Base-by-base conservation (phyloP, 257 asterid species). In the Ocimum tenuiflorum region DNA sequence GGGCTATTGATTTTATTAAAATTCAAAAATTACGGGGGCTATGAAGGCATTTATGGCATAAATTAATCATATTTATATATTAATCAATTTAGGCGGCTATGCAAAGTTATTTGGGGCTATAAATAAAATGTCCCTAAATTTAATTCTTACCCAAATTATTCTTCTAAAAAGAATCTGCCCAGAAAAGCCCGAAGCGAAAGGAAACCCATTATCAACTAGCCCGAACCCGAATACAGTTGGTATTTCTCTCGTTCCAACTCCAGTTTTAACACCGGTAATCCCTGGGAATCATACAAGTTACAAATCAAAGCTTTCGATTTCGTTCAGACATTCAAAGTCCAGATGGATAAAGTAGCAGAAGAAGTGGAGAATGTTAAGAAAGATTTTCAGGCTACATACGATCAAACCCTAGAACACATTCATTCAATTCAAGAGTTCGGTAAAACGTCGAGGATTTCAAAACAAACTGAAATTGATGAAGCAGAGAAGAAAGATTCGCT, bases 331-430 rank as follows among this genome's bases (percentile, higher is more conserved):
- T 14, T 29, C 0, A 6, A 9, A 17, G 4, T 45, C 11, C 39
- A n/a, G 67, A 86, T 88, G 98, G 97, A 92, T 69, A 82, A 63
- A 65, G 99, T 92, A 49, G 81, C 66, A 1, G 87, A 75, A 68
- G 96, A 85, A 78, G 91, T 82, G 45, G 90, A 87, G 82, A 87
- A 77, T 46, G 76, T 80, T 66, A 82, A 84, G 66, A 79, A 68
- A 36, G 88, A 80, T 48, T 87, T 80, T 61, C 72, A 81, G 48
- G 94, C 81, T 74, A 67, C 88, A 6, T 70, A 70, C 53, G 65
- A 65, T 11, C 81, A 81, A 55, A 79, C 88, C 41, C 65, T 73
- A 9, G 66, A 70, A 50, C 73, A 77, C 72, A 79, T 92, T 7
- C 69, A 79, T 23, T 84, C 87, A 2, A 89, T 89, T 69, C 84